Evolutionary conservation across 495 filamentous ascomycete genomes (phyloP).

Genomic region (Penicillium coffeae): DNA sequence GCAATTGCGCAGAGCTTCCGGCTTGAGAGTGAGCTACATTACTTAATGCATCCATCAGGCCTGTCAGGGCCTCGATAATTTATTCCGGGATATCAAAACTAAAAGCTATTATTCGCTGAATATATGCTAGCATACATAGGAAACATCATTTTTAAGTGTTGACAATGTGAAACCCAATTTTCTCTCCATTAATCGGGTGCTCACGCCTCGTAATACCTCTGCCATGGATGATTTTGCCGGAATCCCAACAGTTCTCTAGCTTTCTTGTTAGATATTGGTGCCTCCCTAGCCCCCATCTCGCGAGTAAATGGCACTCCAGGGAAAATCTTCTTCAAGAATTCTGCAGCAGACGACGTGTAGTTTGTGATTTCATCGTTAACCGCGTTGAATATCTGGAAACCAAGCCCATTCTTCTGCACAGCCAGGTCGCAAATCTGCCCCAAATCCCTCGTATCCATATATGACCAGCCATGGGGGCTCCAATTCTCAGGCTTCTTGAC

Average conservation of each 20-base stretch:
- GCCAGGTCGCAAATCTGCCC: slow-evolving; percentile 54
- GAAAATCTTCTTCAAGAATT: slow-evolving; percentile 45
- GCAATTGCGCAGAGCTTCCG: slow-evolving; percentile 27
- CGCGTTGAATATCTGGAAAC: slow-evolving; percentile 60
- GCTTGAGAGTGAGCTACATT: slow-evolving; percentile 22
- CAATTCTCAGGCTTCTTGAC: slow-evolving; percentile 45
- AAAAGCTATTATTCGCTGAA: background rate
- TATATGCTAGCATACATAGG: background rate
- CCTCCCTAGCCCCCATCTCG: slow-evolving; percentile 52
- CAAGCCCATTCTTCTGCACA: slow-evolving; percentile 46
- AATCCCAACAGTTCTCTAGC: slow-evolving; percentile 55
- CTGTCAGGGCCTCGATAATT: background rate
- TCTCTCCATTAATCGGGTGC: no score
- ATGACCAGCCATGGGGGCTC: slow-evolving; percentile 56
- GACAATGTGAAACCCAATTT: no score
- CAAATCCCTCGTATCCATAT: slow-evolving; percentile 57
- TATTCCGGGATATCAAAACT: background rate
- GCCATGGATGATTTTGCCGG: slow-evolving; percentile 54
- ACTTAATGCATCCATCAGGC: slow-evolving; percentile 19
- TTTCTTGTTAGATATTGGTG: slow-evolving; percentile 56
- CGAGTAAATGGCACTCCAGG: slow-evolving; percentile 46
- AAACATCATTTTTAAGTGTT: slow-evolving; percentile 2
- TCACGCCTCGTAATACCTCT: slow-evolving; percentile 32
- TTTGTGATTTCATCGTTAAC: slow-evolving; percentile 56
- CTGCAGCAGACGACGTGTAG: slow-evolving; percentile 32